A percentile compares a stretch with the other conserved stretches of the same genome.
phyloP scores from a whole-genome alignment of 257 asterid genomes.

The Striga asiatica region DNA sequence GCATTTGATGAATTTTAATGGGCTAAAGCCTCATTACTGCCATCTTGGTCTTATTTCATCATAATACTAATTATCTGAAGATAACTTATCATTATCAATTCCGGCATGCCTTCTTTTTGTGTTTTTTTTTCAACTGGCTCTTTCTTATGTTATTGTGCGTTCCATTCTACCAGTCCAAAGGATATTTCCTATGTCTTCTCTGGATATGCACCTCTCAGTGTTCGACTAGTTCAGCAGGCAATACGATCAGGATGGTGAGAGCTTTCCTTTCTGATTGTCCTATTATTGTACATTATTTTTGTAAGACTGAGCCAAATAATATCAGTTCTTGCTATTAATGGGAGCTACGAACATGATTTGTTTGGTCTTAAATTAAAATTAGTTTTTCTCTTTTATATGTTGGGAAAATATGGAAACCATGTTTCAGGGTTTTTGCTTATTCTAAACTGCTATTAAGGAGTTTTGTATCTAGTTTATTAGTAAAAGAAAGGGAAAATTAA shows the following conservation, averaged over 20 bases:
- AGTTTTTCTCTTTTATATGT: not conserved
- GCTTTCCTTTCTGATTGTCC: too few species aligned
- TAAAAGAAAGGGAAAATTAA: too few species aligned
- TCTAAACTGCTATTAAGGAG: not conserved
- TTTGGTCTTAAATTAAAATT: conserved; percentile 9
- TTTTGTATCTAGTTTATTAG: too few species aligned
- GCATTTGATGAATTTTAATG: not conserved
- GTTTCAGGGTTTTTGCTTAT: conserved; percentile 1
- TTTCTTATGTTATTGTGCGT: conserved; percentile 11
- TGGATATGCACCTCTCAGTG: conserved; percentile 96
- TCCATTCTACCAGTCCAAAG: conserved; percentile 48
- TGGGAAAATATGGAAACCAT: not conserved
- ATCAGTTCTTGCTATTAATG: too few species aligned
- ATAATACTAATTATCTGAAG: conserved; percentile 1
- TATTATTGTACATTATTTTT: too few species aligned
- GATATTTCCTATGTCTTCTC: conserved; percentile 93
- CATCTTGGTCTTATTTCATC: not conserved
- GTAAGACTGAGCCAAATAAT: too few species aligned
- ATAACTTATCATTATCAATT: not conserved
- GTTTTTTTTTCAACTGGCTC: not conserved
- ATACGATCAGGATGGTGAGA: conserved; percentile 96
- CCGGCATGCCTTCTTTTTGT: conserved; percentile 4
- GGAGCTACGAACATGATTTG: too few species aligned
- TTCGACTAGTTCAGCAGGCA: conserved; percentile 91
- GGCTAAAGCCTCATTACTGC: not conserved